Conservation (phyloP, 2,329 filamentous ascomycete species). For the Paracorniculantispora psalliotae region DNA sequence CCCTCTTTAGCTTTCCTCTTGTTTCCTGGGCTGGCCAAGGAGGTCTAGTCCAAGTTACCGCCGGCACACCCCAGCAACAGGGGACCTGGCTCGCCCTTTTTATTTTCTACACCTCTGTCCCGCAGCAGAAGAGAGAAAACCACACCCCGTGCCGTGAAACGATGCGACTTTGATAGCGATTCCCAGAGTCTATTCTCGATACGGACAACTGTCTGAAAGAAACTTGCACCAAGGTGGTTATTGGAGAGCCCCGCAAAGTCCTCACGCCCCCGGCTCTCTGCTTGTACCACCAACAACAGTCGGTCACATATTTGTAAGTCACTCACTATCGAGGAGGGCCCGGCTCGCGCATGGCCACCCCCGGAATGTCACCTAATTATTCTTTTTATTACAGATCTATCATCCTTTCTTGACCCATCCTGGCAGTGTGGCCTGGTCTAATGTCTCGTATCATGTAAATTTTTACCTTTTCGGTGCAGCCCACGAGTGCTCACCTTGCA, state of each 20-base stretch:
- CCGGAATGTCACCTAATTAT: constrained; percentile 11
- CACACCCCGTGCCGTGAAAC: constrained; percentile 1
- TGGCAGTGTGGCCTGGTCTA: background rate
- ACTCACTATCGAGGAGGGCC: constrained; percentile 13
- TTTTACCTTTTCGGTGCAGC: background rate
- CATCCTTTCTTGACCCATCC: constrained; percentile 1
- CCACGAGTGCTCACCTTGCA: constrained; percentile 11
- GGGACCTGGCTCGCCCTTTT: background rate
- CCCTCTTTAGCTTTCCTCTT: background rate
- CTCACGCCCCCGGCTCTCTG: constrained; percentile 3
- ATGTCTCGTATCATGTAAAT: constrained; percentile 9
- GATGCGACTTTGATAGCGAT: background rate
- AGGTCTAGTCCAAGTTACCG: background rate
- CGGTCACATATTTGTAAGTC: constrained; percentile 4
- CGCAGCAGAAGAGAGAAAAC: background rate
- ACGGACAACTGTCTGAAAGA: constrained; percentile 5
- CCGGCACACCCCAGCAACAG: background rate
- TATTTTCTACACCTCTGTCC: too few species aligned
- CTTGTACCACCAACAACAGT: constrained; percentile 6
- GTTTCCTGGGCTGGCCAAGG: background rate
- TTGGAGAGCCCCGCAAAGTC: constrained; percentile 8
- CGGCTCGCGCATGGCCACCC: background rate
- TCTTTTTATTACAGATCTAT: constrained; percentile 7
- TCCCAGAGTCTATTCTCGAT: background rate
- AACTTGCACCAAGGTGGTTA: constrained; percentile 3